Evolutionary conservation across 163 green algal species (phyloP).

Genomic region (Scenedesmus sp.): DNA sequence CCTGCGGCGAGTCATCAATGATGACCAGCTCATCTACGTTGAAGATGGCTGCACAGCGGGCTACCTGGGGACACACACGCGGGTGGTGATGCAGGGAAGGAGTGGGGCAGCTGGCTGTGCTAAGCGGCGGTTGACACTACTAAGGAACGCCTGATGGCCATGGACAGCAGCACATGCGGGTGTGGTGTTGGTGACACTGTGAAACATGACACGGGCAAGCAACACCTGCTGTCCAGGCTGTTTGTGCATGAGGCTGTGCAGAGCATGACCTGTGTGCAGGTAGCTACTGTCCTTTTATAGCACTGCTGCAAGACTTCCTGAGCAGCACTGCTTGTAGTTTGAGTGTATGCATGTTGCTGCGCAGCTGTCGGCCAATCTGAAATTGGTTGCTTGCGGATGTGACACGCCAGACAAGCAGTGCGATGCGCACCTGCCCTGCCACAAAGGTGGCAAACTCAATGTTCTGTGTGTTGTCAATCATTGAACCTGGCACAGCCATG

Average conservation of each 20-base stretch:
- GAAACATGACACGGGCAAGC: background rate
- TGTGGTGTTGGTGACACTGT: background rate
- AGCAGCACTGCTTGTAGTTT: background rate
- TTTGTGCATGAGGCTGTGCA: background rate
- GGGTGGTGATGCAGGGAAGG: background rate
- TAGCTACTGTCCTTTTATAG: background rate
- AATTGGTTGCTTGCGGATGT: background rate
- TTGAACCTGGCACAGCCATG: conserved; percentile 87
- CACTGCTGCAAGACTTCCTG: background rate
- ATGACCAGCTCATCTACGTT: conserved; percentile 92
- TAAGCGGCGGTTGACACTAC: background rate
- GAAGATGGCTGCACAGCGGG: conserved; percentile 90
- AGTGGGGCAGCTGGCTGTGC: background rate
- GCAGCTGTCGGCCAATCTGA: background rate
- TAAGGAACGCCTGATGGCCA: no score
- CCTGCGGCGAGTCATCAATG: conserved; percentile 69
- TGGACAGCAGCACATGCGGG: background rate
- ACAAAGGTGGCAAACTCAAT: conserved; percentile 86
- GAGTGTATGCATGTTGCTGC: background rate
- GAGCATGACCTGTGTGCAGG: background rate
- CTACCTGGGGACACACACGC: conserved; percentile 75
- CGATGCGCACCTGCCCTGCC: conserved; percentile 68
- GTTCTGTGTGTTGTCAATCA: conserved; percentile 91
- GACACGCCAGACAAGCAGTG: background rate
- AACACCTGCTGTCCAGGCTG: background rate